Evolutionary conservation across 2,329 filamentous ascomycete species (phyloP).

Genomic region (Dactylonectria macrodidyma): DNA sequence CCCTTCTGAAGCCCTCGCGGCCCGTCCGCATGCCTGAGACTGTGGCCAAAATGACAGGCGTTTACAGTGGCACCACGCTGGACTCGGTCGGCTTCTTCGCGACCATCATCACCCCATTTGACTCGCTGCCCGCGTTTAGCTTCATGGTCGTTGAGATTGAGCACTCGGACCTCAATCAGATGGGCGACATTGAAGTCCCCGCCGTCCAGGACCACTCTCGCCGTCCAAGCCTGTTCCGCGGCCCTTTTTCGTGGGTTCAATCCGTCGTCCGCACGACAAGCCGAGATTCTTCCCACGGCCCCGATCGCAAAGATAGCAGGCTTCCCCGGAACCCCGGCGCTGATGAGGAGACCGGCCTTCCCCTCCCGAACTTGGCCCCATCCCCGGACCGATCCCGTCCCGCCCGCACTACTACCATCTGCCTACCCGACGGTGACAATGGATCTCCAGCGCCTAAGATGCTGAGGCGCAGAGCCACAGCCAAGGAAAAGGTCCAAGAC

Average conservation of each 20-base stretch:
- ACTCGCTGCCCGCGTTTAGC: slow-evolving; percentile 62
- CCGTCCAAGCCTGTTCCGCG: slow-evolving; percentile 23
- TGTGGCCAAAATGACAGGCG: slow-evolving; percentile 69
- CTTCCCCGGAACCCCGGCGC: slow-evolving; percentile 34
- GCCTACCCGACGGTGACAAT: slow-evolving; percentile 19
- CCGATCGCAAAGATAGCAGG: slow-evolving; percentile 13
- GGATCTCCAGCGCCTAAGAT: slow-evolving; percentile 27
- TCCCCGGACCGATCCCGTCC: slow-evolving; percentile 14
- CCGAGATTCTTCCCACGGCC: slow-evolving; percentile 5
- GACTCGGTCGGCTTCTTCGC: slow-evolving; percentile 73
- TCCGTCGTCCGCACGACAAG: slow-evolving; percentile 16
- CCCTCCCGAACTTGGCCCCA: slow-evolving; percentile 9
- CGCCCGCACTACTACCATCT: slow-evolving; percentile 28
- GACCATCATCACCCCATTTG: slow-evolving; percentile 71
- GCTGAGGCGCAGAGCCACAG: slow-evolving; percentile 51
- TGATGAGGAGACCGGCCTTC: slow-evolving; percentile 32
- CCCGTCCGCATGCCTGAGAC: slow-evolving; percentile 70
- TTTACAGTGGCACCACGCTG: slow-evolving; percentile 69
- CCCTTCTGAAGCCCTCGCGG: slow-evolving; percentile 70
- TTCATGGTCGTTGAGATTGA: slow-evolving; percentile 66
- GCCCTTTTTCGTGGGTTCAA: slow-evolving; percentile 31
- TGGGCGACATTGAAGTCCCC: slow-evolving; percentile 29
- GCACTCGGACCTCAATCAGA: slow-evolving; percentile 54
- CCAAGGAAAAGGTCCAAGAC: slow-evolving; percentile 59
- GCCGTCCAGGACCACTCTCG: slow-evolving; percentile 6